Evolutionary conservation across 805 yeast genomes (phyloP), one percentile per base, ranked within the genome.

Genomic region (Jamesozyma gamospora): DNA sequence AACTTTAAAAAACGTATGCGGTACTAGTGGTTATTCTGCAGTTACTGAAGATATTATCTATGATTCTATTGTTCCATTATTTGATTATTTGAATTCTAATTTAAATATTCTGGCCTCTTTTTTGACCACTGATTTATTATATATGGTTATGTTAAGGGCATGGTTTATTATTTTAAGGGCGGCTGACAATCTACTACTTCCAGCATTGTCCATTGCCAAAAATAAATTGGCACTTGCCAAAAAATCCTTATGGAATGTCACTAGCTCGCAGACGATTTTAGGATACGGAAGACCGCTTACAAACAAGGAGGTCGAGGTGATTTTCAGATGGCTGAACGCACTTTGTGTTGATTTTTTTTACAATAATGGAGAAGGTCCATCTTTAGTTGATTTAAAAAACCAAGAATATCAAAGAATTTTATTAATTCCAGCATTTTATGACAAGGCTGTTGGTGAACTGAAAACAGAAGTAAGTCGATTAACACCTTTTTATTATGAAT

Each of bases 331-430:
- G 95, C 56, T 86, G 17, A 64, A 72, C 35, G 65, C 71, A 5
- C 58, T 82, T n/a, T 72, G 85, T 39, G 56, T 72, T 35, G 88
- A 78, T 42, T 85, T 84, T 54, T 85, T 86, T 62, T 76, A 85
- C 56, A 78, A 82, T 51, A 78, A 73, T 34, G 94, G 94, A 0
- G 79, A 79, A 27, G 95, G 95, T 0, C 92, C 92, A 0, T 72
- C 85, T 1, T 48, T 83, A 25, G 75, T 72, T 44, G 73, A 72
- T 7, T 62, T 85, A 50, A 78, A 77, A 44, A 73, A 74, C 41
- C 72, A 69, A 25, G 70, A 72, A 28, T 85, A 81, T 53, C 84
- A 82, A 55, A 71, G 75, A 31, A 57, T 84, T 18, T 59, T 80
- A 44, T 58, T 79, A 21, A 66, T 83, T 8, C 83, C 86, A 2